These are phyloP conservation scores for Hyphopichia khmerensis DNA, from an alignment of 1,139 yeast genomes.

Conservation along the genomic window DNA sequence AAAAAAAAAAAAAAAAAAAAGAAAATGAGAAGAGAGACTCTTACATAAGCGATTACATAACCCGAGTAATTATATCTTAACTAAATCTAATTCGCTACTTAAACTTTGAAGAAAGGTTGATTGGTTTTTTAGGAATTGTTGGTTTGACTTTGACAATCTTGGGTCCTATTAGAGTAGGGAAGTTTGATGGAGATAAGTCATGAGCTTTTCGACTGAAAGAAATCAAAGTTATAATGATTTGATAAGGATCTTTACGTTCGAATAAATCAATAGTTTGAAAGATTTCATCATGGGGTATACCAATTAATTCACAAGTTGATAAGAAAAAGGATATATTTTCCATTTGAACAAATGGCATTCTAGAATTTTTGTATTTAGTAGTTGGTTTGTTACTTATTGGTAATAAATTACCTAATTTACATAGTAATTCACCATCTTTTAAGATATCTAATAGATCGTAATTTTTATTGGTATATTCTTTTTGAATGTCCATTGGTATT, in stretches of 20 bases:
- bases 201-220: constrained; percentile 61
- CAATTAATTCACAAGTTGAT: constrained; percentile 55
- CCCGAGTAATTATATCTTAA: background rate
- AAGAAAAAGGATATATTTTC: constrained; percentile 80
- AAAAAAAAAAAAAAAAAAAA: constrained; percentile 1
- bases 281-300: constrained; percentile 80
- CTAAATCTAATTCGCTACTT: background rate
- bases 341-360: constrained; percentile 86
- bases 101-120: constrained; percentile 8
- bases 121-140: constrained; percentile 37
- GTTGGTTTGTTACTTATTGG: constrained; percentile 40
- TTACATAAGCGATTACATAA: too few species aligned
- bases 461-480: constrained; percentile 11
- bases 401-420: constrained; percentile 45
- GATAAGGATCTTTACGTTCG: constrained; percentile 75
- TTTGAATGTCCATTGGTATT: constrained; percentile 14
- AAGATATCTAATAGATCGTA: constrained; percentile 49
- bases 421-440: constrained; percentile 66
- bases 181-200: constrained; percentile 30
- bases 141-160: constrained; percentile 35
- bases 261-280: constrained; percentile 81
- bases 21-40: background rate
- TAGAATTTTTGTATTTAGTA: constrained; percentile 55
- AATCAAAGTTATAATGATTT: constrained; percentile 69
- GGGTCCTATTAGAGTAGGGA: constrained; percentile 34